Conservation (phyloP, 2,329 filamentous ascomycete species). For the Penicillium sp. region DNA sequence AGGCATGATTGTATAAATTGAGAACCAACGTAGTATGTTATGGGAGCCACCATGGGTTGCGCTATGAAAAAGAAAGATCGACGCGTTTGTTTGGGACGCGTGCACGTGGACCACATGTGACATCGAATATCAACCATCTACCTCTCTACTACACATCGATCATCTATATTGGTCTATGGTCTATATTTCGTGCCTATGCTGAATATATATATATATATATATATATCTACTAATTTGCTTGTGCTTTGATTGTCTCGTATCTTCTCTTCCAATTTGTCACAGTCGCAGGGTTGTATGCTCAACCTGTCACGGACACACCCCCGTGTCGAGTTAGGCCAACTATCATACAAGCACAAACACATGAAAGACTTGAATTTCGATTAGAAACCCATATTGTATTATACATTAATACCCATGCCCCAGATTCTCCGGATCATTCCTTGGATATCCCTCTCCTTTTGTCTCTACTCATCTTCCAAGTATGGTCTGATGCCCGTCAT, state of each 20-base stretch:
- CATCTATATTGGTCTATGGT: too few relatives aligned
- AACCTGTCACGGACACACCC: neutral
- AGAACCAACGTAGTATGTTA: neutral
- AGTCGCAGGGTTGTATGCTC: neutral
- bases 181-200: neutral
- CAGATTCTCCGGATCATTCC: neutral
- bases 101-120: slow-evolving; percentile 17
- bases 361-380: neutral
- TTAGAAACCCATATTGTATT: neutral
- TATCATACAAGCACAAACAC: neutral
- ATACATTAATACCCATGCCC: neutral
- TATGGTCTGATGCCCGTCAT: slow-evolving; percentile 7
- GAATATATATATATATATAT: neutral
- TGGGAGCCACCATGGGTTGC: neutral
- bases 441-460: neutral
- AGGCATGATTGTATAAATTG: slow-evolving; percentile 15
- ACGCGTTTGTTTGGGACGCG: slow-evolving; percentile 18
- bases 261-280: neutral
- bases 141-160: too few relatives aligned
- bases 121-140: neutral
- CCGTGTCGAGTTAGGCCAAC: neutral
- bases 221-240: neutral
- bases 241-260: neutral
- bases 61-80: slow-evolving; percentile 1
- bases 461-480: neutral